phyloP scores from a whole-genome alignment of 2,329 filamentous ascomycete genomes.

The Penicillium verrucosum region DNA sequence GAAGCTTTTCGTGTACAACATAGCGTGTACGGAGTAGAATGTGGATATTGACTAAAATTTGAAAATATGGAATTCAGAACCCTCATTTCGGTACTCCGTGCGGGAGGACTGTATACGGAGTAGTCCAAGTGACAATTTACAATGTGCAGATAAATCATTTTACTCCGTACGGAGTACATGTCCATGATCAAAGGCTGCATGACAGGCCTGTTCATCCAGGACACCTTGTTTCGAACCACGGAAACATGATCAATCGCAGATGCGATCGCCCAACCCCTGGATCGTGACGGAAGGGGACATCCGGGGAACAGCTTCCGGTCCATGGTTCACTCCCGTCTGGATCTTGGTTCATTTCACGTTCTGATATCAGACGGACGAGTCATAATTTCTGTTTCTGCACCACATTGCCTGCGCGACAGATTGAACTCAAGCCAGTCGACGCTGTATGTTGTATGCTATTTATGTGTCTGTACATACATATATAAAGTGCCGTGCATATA shows the following conservation, averaged over 20 bases:
- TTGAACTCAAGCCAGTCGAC: background rate
- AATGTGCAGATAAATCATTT: background rate
- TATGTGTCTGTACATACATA: slow-evolving; percentile 1
- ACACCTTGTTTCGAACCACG: background rate
- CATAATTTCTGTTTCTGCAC: background rate
- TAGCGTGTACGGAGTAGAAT: background rate
- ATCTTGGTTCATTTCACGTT: slow-evolving; percentile 10
- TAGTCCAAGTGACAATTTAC: background rate
- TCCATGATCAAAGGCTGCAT: background rate
- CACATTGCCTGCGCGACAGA: background rate
- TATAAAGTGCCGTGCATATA: background rate
- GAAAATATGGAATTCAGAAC: background rate
- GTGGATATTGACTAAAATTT: background rate
- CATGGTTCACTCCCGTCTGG: slow-evolving; percentile 23
- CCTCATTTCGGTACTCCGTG: background rate
- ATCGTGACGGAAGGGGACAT: slow-evolving; percentile 11
- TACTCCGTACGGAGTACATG: background rate
- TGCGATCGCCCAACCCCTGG: slow-evolving; percentile 11
- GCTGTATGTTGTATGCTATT: background rate
- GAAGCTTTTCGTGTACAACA: slow-evolving; percentile 2
- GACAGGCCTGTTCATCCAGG: background rate
- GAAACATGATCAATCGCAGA: slow-evolving; percentile 4
- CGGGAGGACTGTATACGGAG: background rate
- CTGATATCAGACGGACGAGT: slow-evolving; percentile 9
- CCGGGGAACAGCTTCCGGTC: slow-evolving; percentile 20